Evolutionary conservation across 768 basidiomycete genomes (phyloP), one percentile per base, ranked within the genome.

Genomic region (Daedaleopsis nitida): DNA sequence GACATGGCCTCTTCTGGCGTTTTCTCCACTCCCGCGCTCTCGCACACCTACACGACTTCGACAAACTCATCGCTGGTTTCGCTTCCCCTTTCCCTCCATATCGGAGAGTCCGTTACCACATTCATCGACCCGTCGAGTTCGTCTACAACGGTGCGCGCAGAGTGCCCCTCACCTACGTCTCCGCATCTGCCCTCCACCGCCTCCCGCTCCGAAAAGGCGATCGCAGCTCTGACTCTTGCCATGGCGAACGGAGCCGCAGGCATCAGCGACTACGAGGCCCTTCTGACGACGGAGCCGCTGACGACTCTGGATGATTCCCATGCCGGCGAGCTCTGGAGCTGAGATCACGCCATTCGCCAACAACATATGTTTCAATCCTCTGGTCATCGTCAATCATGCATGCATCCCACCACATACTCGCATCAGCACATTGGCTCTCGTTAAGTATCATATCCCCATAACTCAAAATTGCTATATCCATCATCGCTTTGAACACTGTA

Each of bases 241-340:
- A 79, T 88, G 74, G 86, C 86, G 13, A 87, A 82, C 61, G 87
- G 86, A 44, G 86, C 86, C 11, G 85, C 82, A 6, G 80, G 84
- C 27, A 69, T 88, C 42, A 79, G 78, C 55, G 86, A 88, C 66
- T 87, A 87, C 58, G 74, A 76, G 55, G 78, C 81, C 1, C 74
- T 84, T 38, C 77, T 76, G 58, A 73, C 74, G 35, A 65, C 78
- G 44, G 74, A 83, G 49, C 68, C 67, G 10, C 63, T 69, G 13
- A 56, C 67, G 23, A 64, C 60, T 16, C 64, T 72, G 60, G 80
- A 82, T 52, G 78, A 75, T 59, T 77, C 76, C 55, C 77, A 83
- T 60, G 79, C 78, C 9, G 87, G 87, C 38, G 86, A 86, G 64
- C 75, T 88, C 70, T 88, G 85, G 86, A 77, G 78, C 65, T 83